Evolutionary conservation across 2,329 filamentous ascomycete genomes (phyloP).

Genomic region (Cladosporium austrohemisphaericum): DNA sequence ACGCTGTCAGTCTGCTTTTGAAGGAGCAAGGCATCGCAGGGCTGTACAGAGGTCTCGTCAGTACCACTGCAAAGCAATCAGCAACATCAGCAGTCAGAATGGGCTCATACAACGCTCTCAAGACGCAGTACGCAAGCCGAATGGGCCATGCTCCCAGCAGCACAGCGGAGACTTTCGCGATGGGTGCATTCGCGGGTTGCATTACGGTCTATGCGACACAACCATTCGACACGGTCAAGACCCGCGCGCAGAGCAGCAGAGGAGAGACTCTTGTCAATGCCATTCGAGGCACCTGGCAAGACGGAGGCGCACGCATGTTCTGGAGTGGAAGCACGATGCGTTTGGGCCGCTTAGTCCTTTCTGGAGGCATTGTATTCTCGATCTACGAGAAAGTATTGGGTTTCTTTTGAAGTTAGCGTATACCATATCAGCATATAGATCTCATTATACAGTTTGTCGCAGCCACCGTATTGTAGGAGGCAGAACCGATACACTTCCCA

Average conservation of each 20-base stretch:
- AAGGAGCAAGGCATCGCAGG: slow-evolving; percentile 41
- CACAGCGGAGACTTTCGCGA: slow-evolving; percentile 26
- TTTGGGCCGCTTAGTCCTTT: slow-evolving; percentile 30
- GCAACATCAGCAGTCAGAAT: slow-evolving; percentile 47
- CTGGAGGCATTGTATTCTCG: slow-evolving; percentile 32
- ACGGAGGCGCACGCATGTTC: slow-evolving; percentile 27
- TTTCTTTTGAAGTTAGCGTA: slow-evolving; percentile 4
- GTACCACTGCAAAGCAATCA: slow-evolving; percentile 49
- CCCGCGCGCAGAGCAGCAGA: slow-evolving; percentile 34
- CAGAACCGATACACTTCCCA: too few relatives aligned
- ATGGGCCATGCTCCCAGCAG: slow-evolving; percentile 26
- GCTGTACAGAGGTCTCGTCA: slow-evolving; percentile 44
- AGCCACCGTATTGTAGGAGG: too few relatives aligned
- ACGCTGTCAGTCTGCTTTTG: slow-evolving; percentile 26
- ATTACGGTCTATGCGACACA: slow-evolving; percentile 42
- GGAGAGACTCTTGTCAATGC: slow-evolving; percentile 28
- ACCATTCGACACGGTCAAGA: slow-evolving; percentile 44
- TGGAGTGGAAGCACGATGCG: slow-evolving; percentile 34
- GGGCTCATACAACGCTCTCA: slow-evolving; percentile 49
- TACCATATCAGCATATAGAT: too few relatives aligned
- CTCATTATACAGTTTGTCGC: too few relatives aligned
- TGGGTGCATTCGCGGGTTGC: slow-evolving; percentile 30
- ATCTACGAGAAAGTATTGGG: slow-evolving; percentile 32
- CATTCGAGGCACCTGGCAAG: slow-evolving; percentile 24
- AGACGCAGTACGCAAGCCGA: slow-evolving; percentile 30